Evolutionary conservation across 2,329 filamentous ascomycete genomes (phyloP).

Genomic region (Ilyonectria robusta): DNA sequence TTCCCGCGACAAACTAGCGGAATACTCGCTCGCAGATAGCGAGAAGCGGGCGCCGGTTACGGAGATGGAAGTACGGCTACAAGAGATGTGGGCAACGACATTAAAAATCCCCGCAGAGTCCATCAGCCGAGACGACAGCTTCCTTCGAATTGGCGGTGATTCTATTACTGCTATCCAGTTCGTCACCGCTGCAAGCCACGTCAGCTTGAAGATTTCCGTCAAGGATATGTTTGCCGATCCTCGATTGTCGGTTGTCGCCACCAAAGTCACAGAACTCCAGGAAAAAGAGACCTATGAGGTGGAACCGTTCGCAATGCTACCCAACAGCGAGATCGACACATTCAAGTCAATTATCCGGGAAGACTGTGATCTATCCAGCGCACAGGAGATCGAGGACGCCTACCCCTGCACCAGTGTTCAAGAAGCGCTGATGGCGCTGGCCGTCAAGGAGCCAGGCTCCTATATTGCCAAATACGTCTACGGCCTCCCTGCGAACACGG

Average conservation of each 20-base stretch:
- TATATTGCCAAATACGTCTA: conserved; percentile 27
- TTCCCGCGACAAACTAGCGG: conserved; percentile 20
- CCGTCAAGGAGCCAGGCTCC: conserved; percentile 23
- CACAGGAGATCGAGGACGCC: conserved; percentile 1
- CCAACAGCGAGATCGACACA: background rate
- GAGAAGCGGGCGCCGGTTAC: conserved; percentile 6
- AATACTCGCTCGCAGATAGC: background rate
- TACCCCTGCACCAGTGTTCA: conserved; percentile 54
- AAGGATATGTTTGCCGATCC: conserved; percentile 22
- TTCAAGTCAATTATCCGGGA: background rate
- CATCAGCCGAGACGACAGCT: conserved; percentile 27
- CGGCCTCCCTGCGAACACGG: background rate
- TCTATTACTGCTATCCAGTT: conserved; percentile 46
- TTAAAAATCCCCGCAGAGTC: conserved; percentile 47
- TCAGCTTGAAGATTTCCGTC: conserved; percentile 17
- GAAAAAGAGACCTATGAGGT: background rate
- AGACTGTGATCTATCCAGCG: background rate
- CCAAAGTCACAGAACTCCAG: background rate
- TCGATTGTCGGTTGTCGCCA: conserved; percentile 3
- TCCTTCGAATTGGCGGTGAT: conserved; percentile 34
- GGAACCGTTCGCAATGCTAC: background rate
- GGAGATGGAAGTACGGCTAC: conserved; percentile 28
- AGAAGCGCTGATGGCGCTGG: conserved; percentile 50
- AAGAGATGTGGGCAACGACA: conserved; percentile 49
- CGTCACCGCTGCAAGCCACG: conserved; percentile 20